Base-by-base conservation (phyloP, 805 yeast genomes). In the Lipomyces orientalis region DNA sequence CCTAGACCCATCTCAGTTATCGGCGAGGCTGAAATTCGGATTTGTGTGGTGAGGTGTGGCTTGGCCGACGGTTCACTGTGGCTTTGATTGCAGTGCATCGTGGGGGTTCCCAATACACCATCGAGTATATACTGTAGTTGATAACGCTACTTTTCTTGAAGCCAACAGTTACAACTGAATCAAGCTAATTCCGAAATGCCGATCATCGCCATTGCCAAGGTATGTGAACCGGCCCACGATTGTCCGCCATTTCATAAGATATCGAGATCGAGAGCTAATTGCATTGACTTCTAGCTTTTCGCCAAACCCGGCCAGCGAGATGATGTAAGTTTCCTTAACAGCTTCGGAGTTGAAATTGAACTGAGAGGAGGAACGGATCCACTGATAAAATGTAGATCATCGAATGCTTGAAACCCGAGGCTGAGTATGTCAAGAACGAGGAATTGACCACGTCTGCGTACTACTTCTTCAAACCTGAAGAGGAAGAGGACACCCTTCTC, bases 361-460 rank as follows among this genome's bases (percentile, higher is more conserved):
- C 8, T 12, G 16, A n/a, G 54, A 16, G 34, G 39, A 14, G 2
- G 60, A 29, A 29, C 31, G 8, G 58, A 7, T 25, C n/a, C 10
- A 14, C n/a, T 46, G 49, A 51, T 46, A 56, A 12, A n/a, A 9
- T 33, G 31, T 14, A 68, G 71, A 22, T 66, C 37, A 25, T 62
- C 29, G 62, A 65, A 34, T 59, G 63, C 14, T 54, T 69, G 19
- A 54, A 60, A 60, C 70, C 70, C 9, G 66, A 66, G 71, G 59
- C 54, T 4, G 61, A 37, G 31, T 39, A 58, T 25, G 71, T 66
- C 51, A 29, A 55, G 35, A 61, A 51, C 16, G 49, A 57, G 29
- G 72, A 69, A 60, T 16, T 22, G 34, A 61, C 56, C 14, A 58
- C 57, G 46, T 14, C 46, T 19, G 61, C 64, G 16, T 69, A 69